Evolutionary conservation across 441 rosid genomes (phyloP).

Genomic region (Daphne laureola): DNA sequence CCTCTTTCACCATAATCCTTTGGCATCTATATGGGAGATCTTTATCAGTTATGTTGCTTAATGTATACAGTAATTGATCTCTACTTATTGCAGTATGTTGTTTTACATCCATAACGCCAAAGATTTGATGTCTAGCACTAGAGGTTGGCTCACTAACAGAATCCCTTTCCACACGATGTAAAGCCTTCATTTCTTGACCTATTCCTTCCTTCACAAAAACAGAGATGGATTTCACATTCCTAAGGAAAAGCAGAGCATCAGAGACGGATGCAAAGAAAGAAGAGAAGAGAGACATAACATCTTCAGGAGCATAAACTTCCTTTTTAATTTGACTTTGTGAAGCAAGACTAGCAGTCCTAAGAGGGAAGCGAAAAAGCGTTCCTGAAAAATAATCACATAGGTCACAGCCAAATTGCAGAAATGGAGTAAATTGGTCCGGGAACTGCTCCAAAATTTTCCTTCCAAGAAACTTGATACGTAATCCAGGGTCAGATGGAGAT

Average conservation of each 20-base stretch:
- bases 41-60: conserved; percentile 54
- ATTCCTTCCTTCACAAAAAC: conserved; percentile 82
- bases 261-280: conserved; percentile 79
- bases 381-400: conserved; percentile 82
- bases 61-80: conserved; percentile 64
- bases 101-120: conserved; percentile 54
- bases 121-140: conserved; percentile 39
- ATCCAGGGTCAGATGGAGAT: conserved; percentile 96
- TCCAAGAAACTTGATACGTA: conserved; percentile 87
- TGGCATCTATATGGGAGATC: conserved; percentile 68
- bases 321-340: conserved; percentile 85
- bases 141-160: conserved; percentile 49
- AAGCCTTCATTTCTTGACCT: conserved; percentile 73
- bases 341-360: conserved; percentile 69
- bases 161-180: conserved; percentile 70
- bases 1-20: conserved; percentile 81
- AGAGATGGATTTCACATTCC: conserved; percentile 72
- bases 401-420: conserved; percentile 95
- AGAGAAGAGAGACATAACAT: conserved; percentile 80
- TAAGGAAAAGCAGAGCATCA: conserved; percentile 79
- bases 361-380: conserved; percentile 97
- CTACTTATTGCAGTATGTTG: conserved; percentile 65
- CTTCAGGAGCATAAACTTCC: conserved; percentile 78
- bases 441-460: conserved; percentile 93
- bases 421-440: conserved; percentile 97